Evolutionary conservation across 495 filamentous ascomycete species (phyloP).

Genomic region (Neurospora cerealis): DNA sequence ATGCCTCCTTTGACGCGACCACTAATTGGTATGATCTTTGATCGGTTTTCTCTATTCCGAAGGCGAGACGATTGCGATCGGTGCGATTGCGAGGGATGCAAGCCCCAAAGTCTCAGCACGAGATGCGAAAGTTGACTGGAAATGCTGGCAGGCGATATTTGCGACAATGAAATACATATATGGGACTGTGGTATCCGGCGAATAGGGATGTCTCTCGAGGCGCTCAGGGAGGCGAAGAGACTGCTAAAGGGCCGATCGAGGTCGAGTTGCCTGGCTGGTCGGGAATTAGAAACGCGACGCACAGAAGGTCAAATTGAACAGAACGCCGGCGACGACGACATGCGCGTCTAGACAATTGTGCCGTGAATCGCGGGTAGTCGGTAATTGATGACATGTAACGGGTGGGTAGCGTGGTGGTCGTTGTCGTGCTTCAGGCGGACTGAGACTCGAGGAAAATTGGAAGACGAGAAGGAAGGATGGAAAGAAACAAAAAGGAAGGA

Average conservation of each 20-base stretch:
- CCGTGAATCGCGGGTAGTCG: not conserved
- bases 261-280: not conserved
- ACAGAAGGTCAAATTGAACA: not conserved
- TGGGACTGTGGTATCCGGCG: not conserved
- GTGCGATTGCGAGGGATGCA: not conserved
- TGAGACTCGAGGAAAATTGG: not conserved
- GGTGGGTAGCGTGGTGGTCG: not conserved
- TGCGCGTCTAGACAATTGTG: not conserved
- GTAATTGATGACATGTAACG: not conserved
- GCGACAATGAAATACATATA: not conserved
- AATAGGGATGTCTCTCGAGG: not conserved
- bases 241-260: not conserved
- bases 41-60: not conserved
- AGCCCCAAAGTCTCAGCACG: not conserved
- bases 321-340: not conserved
- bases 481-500: slow-evolving; percentile 1
- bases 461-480: not conserved
- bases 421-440: not conserved
- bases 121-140: not conserved
- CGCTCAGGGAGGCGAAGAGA: not conserved
- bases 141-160: not conserved
- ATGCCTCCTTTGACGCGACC: not conserved
- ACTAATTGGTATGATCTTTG: not conserved
- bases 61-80: not conserved
- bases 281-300: not conserved